phyloP scores from a whole-genome alignment of 2,329 filamentous ascomycete species.

The Verticillium albo-atrum region DNA sequence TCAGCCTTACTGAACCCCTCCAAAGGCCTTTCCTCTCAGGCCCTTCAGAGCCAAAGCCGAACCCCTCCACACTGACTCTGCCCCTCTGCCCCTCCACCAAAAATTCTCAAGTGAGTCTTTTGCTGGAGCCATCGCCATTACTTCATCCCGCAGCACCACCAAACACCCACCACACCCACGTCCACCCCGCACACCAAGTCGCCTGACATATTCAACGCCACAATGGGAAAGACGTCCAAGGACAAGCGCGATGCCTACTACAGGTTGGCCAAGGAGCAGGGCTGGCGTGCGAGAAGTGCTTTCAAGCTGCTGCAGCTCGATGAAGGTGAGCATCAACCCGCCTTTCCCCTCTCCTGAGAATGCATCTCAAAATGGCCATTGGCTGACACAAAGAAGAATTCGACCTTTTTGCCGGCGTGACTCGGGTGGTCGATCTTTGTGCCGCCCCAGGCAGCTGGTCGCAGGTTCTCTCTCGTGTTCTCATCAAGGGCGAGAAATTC shows the following conservation, averaged over 20 bases:
- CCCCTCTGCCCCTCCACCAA: slow-evolving; percentile 7
- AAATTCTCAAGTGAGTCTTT: slow-evolving; percentile 1
- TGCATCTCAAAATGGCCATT: slow-evolving; percentile 9
- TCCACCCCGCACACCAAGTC: no score
- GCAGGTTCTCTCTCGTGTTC: slow-evolving; percentile 86
- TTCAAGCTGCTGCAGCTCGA: slow-evolving; percentile 97
- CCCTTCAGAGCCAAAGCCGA: no score
- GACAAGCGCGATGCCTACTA: slow-evolving; percentile 99
- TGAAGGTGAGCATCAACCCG: slow-evolving; percentile 46
- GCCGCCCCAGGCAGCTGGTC: slow-evolving; percentile 97
- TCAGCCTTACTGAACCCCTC: slow-evolving; percentile 15
- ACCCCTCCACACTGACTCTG: not conserved
- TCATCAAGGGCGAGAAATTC: slow-evolving; percentile 92
- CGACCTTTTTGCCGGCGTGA: slow-evolving; percentile 85
- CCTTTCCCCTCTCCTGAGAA: not conserved
- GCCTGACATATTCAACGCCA: no score
- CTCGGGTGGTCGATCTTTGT: slow-evolving; percentile 90
- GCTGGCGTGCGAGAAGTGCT: slow-evolving; percentile 92
- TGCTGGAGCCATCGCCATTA: not conserved
- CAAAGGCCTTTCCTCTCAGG: not conserved
- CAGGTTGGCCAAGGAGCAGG: slow-evolving; percentile 95
- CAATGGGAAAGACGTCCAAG: slow-evolving; percentile 95
- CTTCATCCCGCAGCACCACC: not conserved
- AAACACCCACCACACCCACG: not conserved
- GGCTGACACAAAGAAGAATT: slow-evolving; percentile 59